Percentiles rank a stretch among this genome's conserved stretches.
Conservation (phyloP, 768 basidiomycete species). For the Suillus discolor region DNA sequence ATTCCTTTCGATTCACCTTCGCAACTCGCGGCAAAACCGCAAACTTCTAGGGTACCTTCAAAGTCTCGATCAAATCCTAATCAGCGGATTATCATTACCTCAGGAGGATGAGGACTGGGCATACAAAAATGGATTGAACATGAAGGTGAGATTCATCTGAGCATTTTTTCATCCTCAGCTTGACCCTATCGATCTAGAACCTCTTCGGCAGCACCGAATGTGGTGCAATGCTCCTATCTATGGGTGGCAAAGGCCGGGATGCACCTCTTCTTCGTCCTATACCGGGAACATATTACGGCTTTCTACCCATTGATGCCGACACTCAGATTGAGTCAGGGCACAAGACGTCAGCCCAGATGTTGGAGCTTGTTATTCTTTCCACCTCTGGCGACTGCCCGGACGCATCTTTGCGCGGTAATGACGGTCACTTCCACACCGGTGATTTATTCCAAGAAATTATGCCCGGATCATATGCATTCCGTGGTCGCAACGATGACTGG, state of each 20-base stretch:
- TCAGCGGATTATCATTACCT: slow-evolving; percentile 64
- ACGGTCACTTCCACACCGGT: slow-evolving; percentile 80
- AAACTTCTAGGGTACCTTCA: slow-evolving; percentile 60
- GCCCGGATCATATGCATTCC: slow-evolving; percentile 61
- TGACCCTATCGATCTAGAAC: slow-evolving; percentile 46
- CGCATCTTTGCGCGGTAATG: slow-evolving; percentile 52
- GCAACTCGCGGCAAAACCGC: slow-evolving; percentile 57
- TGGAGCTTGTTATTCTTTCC: slow-evolving; percentile 71
- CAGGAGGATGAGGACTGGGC: slow-evolving; percentile 76
- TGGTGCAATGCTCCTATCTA: slow-evolving; percentile 68
- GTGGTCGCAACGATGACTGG: slow-evolving; percentile 83
- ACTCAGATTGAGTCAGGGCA: slow-evolving; percentile 42
- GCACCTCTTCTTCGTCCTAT: slow-evolving; percentile 57
- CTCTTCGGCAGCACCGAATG: slow-evolving; percentile 84
- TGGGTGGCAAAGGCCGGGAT: slow-evolving; percentile 53
- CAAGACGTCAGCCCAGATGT: slow-evolving; percentile 55
- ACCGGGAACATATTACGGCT: slow-evolving; percentile 68
- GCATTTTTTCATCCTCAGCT: slow-evolving; percentile 16
- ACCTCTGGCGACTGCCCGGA: slow-evolving; percentile 73
- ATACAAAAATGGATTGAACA: slow-evolving; percentile 58
- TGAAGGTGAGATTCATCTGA: slow-evolving; percentile 46
- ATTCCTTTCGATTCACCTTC: slow-evolving; percentile 67
- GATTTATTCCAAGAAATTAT: slow-evolving; percentile 73
- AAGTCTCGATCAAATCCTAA: slow-evolving; percentile 63
- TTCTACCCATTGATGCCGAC: slow-evolving; percentile 56